Base-by-base conservation (phyloP, 352 stramenopile species). In the Pythium phragmiticola region DNA sequence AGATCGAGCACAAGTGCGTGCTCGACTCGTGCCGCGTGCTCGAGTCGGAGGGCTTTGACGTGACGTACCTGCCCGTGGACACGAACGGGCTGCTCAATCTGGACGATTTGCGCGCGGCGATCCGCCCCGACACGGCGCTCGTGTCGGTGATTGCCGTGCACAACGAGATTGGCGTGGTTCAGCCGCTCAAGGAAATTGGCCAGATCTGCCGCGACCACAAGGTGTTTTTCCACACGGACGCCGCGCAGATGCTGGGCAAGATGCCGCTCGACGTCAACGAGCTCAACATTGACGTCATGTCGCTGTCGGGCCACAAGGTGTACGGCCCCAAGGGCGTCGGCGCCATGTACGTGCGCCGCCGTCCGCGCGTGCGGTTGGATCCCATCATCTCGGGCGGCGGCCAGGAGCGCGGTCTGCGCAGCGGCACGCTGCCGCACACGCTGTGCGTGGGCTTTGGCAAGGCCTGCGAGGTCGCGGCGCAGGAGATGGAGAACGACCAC, bases 271-370 rank as follows among this genome's bases (percentile, higher is more conserved):
- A 99, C 67, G 97, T 99, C n/a, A 87, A 99, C 72, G 94, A 97
- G 41, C 91, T 99, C 73, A 98, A 99, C 62, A 98, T 99, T 69
- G 97, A 99, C 75, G 82, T 99, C 17, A 98, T 99, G 93, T 99
- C 94, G 51, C 90, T 99, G 70, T 98, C 90, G 48, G 95, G 92
- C 7, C 97, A 99, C 83, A 99, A 99, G 77, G 74, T 99, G 11
- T 99, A 99, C 73, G 98, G 98, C n/a, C 97, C 98, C 37, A 99
- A 99, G 80, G 97, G 97, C 39, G 84, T 99, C 34, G 98, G 97
- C 34, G 97, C 96, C 36, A 89, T 99, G 61, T 99, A 99, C 80
- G 91, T 99, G 46, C 87, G 98, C 52, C 92, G 96, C 59, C 84
- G 90, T 46, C 97, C 98, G 19, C 94, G 97, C 51, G 96, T 99